Evolutionary conservation across 371 early-diverging fungal genomes (phyloP).

Genomic region (Catenaria anguillulae): DNA sequence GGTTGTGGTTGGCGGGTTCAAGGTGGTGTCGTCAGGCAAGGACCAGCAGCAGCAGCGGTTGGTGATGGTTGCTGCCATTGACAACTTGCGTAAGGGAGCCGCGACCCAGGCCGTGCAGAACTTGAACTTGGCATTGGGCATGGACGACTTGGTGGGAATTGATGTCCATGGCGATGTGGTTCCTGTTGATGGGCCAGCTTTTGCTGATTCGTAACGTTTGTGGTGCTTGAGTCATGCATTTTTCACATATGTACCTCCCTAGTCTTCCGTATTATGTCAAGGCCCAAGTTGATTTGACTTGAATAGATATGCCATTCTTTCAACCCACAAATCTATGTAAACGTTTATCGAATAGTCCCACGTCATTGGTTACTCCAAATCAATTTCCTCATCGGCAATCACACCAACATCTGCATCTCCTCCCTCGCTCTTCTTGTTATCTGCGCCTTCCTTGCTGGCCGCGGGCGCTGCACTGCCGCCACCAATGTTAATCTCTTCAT

Average conservation of each 20-base stretch:
- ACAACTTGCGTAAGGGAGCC: constrained; percentile 90
- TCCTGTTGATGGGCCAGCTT: neutral
- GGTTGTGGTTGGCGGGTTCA: constrained; percentile 82
- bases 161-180: neutral
- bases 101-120: constrained; percentile 88
- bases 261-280: no score
- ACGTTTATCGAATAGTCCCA: no score
- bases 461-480: neutral
- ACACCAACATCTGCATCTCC: no score
- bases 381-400: no score
- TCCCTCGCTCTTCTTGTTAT: no score
- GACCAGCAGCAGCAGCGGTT: constrained; percentile 64
- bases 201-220: no score
- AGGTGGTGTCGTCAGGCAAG: constrained; percentile 47
- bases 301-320: no score
- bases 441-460: neutral
- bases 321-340: no score
- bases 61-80: constrained; percentile 83
- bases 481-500: neutral
- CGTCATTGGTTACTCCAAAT: no score
- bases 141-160: neutral
- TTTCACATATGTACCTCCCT: no score
- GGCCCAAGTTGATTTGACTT: no score
- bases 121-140: neutral
- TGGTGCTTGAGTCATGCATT: no score